Percentiles rank a stretch among this genome's conserved stretches.
These are phyloP conservation scores for Geotrichum fermentans DNA, from an alignment of 1,139 yeast genomes.

Conservation along the genomic window DNA sequence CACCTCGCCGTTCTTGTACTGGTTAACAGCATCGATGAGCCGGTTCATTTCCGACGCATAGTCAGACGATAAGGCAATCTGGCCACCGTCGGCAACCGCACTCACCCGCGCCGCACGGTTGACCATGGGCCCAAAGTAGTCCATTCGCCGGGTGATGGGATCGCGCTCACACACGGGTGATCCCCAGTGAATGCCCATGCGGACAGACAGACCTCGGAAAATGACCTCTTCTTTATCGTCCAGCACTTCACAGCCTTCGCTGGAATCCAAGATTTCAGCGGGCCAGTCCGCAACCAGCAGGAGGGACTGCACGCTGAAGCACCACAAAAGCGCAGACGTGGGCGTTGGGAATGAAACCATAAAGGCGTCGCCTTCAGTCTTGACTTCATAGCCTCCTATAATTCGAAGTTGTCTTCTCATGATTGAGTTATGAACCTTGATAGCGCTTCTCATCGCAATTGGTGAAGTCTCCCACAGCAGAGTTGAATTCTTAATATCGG, in stretches of 20 bases:
- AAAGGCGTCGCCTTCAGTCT: constrained; percentile 98
- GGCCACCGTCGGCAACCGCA: constrained; percentile 97
- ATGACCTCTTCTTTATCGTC: constrained; percentile 58
- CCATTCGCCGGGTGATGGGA: constrained; percentile 95
- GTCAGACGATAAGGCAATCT: constrained; percentile 79
- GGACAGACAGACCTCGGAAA: constrained; percentile 83
- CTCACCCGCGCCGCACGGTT: constrained; percentile 90
- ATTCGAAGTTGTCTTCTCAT: constrained; percentile 92
- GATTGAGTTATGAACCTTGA: constrained; percentile 83
- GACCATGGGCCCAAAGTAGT: constrained; percentile 97
- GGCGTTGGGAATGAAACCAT: constrained; percentile 97
- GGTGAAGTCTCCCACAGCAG: constrained; percentile 91
- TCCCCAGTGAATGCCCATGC: constrained; percentile 99
- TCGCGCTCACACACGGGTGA: constrained; percentile 94
- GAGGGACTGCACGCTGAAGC: constrained; percentile 86
- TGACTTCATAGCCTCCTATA: constrained; percentile 95
- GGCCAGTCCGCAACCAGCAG: constrained; percentile 91
- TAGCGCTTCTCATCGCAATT: constrained; percentile 92
- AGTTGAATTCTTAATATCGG: constrained; percentile 95
- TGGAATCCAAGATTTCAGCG: constrained; percentile 76
- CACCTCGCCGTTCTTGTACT: constrained; percentile 33
- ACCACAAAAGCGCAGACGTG: constrained; percentile 86
- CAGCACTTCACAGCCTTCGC: constrained; percentile 75
- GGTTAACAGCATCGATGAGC: constrained; percentile 47
- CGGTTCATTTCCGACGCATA: constrained; percentile 66